A percentile compares a stretch with the other conserved stretches of the same genome.
Conservation (phyloP, 1,284 basidiomycete species). For the Pseudozyma hubeiensis region DNA sequence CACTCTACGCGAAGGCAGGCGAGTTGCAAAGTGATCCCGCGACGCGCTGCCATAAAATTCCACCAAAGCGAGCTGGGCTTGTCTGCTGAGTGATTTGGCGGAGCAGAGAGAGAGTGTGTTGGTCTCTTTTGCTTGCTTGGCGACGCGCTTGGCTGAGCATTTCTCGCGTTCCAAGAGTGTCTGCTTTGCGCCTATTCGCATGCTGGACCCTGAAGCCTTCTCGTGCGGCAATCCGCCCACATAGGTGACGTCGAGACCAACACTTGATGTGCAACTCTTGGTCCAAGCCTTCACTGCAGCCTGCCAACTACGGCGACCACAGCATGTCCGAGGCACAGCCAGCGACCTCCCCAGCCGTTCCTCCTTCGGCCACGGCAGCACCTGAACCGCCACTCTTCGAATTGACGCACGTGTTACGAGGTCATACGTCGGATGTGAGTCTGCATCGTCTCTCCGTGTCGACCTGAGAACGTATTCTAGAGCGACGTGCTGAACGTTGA, state of each 20-base stretch:
- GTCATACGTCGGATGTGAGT: constrained; percentile 38
- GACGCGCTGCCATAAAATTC: constrained; percentile 3
- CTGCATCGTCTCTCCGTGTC: not conserved
- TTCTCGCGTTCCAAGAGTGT: not conserved
- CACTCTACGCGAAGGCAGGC: constrained; percentile 12
- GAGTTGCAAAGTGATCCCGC: not conserved
- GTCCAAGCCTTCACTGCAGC: no score
- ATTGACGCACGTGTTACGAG: constrained; percentile 31
- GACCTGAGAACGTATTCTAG: no score
- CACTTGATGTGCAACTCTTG: not conserved
- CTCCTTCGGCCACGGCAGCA: no score
- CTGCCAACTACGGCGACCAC: no score
- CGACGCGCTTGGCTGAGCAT: not conserved
- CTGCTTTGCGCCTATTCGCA: not conserved
- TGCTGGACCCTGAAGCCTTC: constrained; percentile 5
- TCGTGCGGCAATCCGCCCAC: constrained; percentile 10
- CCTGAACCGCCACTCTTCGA: not conserved
- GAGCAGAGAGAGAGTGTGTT: constrained; percentile 4
- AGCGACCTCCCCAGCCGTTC: no score
- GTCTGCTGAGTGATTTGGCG: constrained; percentile 4
- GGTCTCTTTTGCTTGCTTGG: constrained; percentile 1
- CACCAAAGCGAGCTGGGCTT: not conserved
- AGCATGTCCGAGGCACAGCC: no score
- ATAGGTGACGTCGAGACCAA: not conserved
- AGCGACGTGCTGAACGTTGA: not conserved